A percentile compares a stretch with the other conserved stretches of the same genome.
Evolutionary conservation across 805 yeast genomes (phyloP).

Genomic region (Zygosaccharomyces bailii): DNA sequence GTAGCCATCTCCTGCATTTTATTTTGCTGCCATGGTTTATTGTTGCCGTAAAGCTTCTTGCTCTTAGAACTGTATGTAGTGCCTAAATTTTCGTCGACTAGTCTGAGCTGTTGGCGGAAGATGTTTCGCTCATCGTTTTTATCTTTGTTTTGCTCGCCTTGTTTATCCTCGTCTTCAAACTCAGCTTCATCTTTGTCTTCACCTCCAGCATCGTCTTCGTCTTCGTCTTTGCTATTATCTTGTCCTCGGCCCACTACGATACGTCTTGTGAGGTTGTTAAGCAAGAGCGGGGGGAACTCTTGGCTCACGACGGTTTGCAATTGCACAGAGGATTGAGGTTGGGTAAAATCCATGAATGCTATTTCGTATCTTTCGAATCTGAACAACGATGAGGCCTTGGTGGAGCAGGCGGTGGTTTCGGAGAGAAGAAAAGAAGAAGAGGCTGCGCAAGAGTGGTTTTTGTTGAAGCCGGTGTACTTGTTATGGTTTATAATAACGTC

Average conservation of each 20-base stretch:
- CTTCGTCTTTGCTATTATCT: neutral
- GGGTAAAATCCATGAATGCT: conserved; percentile 23
- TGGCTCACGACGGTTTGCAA: neutral
- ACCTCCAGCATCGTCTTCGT: neutral
- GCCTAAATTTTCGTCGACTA: conserved; percentile 29
- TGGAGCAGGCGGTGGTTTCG: conserved; percentile 3
- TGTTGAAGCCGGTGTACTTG: conserved; percentile 50
- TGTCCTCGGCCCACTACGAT: neutral
- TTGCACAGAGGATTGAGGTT: neutral
- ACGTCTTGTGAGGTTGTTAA: neutral
- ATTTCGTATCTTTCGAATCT: conserved; percentile 31
- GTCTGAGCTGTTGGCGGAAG: conserved; percentile 10
- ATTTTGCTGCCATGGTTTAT: conserved; percentile 25
- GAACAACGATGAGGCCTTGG: conserved; percentile 1
- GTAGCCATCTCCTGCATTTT: conserved; percentile 32
- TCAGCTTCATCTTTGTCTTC: neutral
- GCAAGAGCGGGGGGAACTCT: neutral
- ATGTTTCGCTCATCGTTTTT: neutral
- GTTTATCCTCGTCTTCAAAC: neutral
- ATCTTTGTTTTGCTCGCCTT: neutral
- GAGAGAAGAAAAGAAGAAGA: neutral
- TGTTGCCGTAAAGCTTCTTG: conserved; percentile 22
- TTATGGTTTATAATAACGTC: conserved; percentile 51
- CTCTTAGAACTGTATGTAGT: conserved; percentile 19
- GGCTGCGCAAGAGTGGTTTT: conserved; percentile 1